These are phyloP conservation scores for Mitragyna speciosa DNA, from an alignment of 257 asterid species.

Conservation along the genomic window DNA sequence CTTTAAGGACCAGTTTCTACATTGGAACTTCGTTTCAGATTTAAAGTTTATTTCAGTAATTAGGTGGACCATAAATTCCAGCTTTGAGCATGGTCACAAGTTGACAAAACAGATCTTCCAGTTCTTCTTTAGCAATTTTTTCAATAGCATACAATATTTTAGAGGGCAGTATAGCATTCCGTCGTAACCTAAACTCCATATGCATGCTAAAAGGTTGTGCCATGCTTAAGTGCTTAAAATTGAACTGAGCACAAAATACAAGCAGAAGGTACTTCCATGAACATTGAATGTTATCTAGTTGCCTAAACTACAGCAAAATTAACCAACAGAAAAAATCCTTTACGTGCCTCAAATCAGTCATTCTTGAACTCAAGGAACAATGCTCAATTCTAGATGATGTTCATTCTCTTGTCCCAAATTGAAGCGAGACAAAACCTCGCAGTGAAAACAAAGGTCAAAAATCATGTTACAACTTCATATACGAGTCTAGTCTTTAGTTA, in stretches of 20 bases:
- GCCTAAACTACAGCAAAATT: not conserved
- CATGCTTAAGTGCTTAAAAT: not conserved
- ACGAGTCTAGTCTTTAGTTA: not conserved
- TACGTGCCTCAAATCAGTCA: not conserved
- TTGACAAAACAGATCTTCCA: not conserved
- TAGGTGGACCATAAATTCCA: not conserved
- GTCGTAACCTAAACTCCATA: not conserved
- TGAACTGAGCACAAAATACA: not conserved
- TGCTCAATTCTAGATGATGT: not conserved
- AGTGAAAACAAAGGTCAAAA: not conserved
- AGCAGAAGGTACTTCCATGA: not conserved
- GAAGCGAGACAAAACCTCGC: not conserved
- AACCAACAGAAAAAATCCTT: not conserved
- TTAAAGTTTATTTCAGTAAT: not conserved
- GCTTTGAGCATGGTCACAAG: not conserved
- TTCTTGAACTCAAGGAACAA: not conserved
- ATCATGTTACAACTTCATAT: not conserved
- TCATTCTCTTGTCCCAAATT: not conserved
- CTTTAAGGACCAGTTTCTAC: conserved; percentile 19
- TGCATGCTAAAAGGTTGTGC: not conserved
- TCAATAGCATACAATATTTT: not conserved
- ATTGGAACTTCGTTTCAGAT: not conserved
- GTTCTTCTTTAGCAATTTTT: not conserved
- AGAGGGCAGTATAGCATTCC: not conserved
- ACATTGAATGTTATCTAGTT: not conserved